Evolutionary conservation across 1,284 basidiomycete species (phyloP), one percentile per base, ranked within the genome.

Genomic region (Boletus albobrunnescens): DNA sequence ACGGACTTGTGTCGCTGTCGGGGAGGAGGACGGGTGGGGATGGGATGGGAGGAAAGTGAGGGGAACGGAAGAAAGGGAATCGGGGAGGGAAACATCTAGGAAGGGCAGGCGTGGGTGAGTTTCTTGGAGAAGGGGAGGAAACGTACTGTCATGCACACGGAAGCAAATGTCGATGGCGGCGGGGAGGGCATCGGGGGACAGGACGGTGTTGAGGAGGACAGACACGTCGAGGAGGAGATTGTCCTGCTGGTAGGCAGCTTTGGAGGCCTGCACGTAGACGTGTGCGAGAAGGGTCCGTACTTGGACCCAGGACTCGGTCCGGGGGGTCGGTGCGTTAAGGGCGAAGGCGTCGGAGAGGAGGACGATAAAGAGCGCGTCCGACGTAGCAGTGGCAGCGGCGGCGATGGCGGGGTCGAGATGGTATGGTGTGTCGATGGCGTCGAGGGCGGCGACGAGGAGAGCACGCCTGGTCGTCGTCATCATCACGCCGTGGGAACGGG

Each of bases 251-350:
- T 85, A 79, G n/a, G 84, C 82, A 32, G 79, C 73, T 52, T 75
- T 81, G 19, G 82, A 82, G 14, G 86, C 82, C 57, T 85, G 82
- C 8, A 87, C 83, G 59, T 89, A 89, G 40, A 83, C 77, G 61
- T 78, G 85, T 0, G 86, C 84, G 52, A 89, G 71, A 27, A 88
- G 70, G 9, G 74, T 67, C 65, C 88, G 85, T 2, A 88, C 74
- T 22, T 74, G 73, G 49, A 78, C 68, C 77, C 81, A 89, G 35
- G 63, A 63, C 14, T 63, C 66, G 6, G 77, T 75, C 36, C 73
- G 79, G 13, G 77, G 76, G n/a, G 77, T 57, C 7, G 67, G 68
- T 30, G 67, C 63, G 17, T 26, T 36, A 33, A 45, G 47, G 19
- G 48, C 74, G 62, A 87, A 84, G 46, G 75, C 65, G 5, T 75